These are phyloP conservation scores for Elaeagnus macrophylla DNA, from an alignment of 306 rosid genomes.

Conservation along the genomic window DNA sequence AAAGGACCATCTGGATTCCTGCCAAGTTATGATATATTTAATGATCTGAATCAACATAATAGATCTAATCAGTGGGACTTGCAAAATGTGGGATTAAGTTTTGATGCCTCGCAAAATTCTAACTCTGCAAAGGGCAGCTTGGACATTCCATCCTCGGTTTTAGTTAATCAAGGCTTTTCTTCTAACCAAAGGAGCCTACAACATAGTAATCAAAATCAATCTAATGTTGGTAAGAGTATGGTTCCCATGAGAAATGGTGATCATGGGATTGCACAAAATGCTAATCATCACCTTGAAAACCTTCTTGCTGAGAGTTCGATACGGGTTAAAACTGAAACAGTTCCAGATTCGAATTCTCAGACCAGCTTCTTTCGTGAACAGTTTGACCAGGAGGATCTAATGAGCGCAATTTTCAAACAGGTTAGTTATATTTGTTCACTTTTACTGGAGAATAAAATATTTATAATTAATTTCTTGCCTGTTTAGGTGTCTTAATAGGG, in stretches of 20 bases:
- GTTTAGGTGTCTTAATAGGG: too few relatives aligned
- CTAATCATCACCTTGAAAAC: slow-evolving; percentile 38
- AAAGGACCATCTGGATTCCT: slow-evolving; percentile 47
- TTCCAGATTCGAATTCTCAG: slow-evolving; percentile 46
- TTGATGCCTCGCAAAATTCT: slow-evolving; percentile 50
- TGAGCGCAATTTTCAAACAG: slow-evolving; percentile 93
- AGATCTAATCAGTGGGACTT: slow-evolving; percentile 67
- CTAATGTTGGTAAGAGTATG: slow-evolving; percentile 37
- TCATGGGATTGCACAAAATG: slow-evolving; percentile 42
- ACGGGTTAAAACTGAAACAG: slow-evolving; percentile 59
- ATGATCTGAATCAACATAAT: slow-evolving; percentile 62
- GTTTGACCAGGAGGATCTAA: slow-evolving; percentile 82
- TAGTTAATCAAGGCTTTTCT: slow-evolving; percentile 65
- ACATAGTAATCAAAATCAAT: slow-evolving; percentile 32
- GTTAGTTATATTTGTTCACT: slow-evolving; percentile 29
- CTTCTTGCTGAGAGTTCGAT: slow-evolving; percentile 37
- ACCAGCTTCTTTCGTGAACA: slow-evolving; percentile 51
- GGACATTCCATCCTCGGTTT: slow-evolving; percentile 48
- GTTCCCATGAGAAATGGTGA: slow-evolving; percentile 42
- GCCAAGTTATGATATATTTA: slow-evolving; percentile 67
- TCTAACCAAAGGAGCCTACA: slow-evolving; percentile 43
- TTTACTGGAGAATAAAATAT: not conserved
- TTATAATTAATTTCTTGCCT: too few relatives aligned
- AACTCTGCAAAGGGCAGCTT: slow-evolving; percentile 52
- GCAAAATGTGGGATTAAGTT: slow-evolving; percentile 46